Conservation (phyloP, 75 land plant genomes). For the Chamaecyparis obtusa region DNA sequence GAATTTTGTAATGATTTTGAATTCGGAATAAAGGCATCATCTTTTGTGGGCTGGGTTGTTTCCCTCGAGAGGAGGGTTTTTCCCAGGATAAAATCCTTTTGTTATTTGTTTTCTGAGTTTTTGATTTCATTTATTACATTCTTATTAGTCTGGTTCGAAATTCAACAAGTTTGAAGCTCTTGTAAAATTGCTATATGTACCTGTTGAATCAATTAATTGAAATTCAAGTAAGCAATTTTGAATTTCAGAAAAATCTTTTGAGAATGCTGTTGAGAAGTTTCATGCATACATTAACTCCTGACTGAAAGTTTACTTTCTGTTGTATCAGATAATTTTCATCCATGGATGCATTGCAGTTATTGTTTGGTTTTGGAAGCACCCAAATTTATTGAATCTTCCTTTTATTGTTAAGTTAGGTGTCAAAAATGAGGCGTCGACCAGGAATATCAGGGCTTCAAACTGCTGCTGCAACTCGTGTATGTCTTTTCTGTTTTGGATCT, state of each 20-base stretch:
- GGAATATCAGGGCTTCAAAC: slow-evolving; percentile 89
- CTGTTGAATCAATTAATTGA: no score
- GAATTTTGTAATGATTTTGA: no score
- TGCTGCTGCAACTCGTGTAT: slow-evolving; percentile 84
- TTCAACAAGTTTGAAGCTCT: no score
- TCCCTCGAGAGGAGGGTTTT: no score
- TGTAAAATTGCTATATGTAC: no score
- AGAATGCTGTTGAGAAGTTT: neutral
- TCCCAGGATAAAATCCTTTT: no score
- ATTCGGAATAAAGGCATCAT: no score
- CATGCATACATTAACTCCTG: neutral
- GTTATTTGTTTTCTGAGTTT: no score
- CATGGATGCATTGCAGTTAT: neutral
- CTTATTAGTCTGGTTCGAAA: no score
- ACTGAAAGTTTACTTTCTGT: neutral
- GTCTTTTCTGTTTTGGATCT: slow-evolving; percentile 5
- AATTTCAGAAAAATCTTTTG: neutral
- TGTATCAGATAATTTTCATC: neutral
- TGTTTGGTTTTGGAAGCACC: neutral
- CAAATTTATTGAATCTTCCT: neutral
- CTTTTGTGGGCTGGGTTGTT: no score
- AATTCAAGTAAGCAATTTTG: no score
- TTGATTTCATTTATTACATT: no score
- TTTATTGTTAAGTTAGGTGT: neutral
- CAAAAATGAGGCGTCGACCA: slow-evolving; percentile 85